Evolutionary conservation across 2,329 filamentous ascomycete species (phyloP).

Genomic region (Botrytis squamosa): DNA sequence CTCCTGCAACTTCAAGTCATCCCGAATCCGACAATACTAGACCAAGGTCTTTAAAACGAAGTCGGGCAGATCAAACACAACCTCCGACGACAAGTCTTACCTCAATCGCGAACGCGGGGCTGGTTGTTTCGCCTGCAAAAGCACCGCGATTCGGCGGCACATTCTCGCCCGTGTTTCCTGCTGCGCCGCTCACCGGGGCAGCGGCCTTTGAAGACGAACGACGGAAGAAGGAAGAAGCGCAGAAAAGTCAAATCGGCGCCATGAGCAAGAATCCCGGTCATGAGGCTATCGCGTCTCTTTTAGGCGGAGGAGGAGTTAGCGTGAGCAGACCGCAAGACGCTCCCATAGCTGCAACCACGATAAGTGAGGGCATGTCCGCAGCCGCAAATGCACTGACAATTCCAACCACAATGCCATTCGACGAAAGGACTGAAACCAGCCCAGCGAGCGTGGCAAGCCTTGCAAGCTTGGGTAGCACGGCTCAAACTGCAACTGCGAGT

Average conservation of each 20-base stretch:
- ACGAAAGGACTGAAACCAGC: constrained; percentile 37
- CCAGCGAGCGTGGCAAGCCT: constrained; percentile 39
- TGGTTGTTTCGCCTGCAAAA: constrained; percentile 38
- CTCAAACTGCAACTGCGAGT: constrained; percentile 38
- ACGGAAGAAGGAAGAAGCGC: constrained; percentile 48
- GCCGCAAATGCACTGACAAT: constrained; percentile 38
- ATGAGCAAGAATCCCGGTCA: constrained; percentile 56
- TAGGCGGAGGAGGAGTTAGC: constrained; percentile 52
- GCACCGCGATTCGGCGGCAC: constrained; percentile 37
- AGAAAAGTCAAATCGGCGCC: constrained; percentile 41
- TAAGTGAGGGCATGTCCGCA: constrained; percentile 37
- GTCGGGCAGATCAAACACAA: constrained; percentile 33
- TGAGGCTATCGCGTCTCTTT: constrained; percentile 52
- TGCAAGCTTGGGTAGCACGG: constrained; percentile 37
- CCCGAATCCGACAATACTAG: constrained; percentile 30
- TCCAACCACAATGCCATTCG: constrained; percentile 34
- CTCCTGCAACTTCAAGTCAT: constrained; percentile 23
- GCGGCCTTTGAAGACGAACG: constrained; percentile 55
- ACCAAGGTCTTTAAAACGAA: constrained; percentile 37
- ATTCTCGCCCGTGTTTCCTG: constrained; percentile 40
- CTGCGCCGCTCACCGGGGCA: constrained; percentile 51
- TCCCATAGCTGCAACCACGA: constrained; percentile 38
- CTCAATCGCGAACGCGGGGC: constrained; percentile 34
- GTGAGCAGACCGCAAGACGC: constrained; percentile 58
- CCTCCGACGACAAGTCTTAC: constrained; percentile 28